A percentile compares a stretch with the other conserved stretches of the same genome.
phyloP scores from a whole-genome alignment of 805 yeast genomes.

The Hagleromyces aurorensis region DNA sequence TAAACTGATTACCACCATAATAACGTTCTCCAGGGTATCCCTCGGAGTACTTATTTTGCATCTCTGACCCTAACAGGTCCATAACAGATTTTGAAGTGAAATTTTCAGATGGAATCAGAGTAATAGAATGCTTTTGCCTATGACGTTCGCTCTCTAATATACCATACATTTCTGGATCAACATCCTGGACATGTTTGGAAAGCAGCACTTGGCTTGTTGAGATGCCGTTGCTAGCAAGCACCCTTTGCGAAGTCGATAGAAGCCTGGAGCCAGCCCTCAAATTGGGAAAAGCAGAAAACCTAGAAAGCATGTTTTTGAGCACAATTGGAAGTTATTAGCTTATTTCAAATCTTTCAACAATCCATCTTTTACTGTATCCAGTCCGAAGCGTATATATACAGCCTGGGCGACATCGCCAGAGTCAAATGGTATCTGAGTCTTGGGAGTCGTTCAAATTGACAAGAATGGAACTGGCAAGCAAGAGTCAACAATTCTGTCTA shows the following conservation, averaged over 20 bases:
- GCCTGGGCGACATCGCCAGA: too few relatives aligned
- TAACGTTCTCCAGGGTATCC: slow-evolving; percentile 98
- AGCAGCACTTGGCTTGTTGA: slow-evolving; percentile 33
- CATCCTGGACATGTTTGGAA: slow-evolving; percentile 54
- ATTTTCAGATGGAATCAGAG: slow-evolving; percentile 91
- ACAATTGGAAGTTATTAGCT: not conserved
- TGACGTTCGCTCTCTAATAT: slow-evolving; percentile 69
- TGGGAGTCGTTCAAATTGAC: too few relatives aligned
- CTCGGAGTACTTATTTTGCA: slow-evolving; percentile 97
- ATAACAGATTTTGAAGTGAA: slow-evolving; percentile 93
- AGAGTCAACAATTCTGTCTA: too few relatives aligned
- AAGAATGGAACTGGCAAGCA: too few relatives aligned
- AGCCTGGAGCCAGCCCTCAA: slow-evolving; percentile 9
- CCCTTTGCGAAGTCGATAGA: slow-evolving; percentile 1
- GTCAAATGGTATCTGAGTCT: too few relatives aligned
- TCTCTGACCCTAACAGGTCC: slow-evolving; percentile 90
- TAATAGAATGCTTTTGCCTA: slow-evolving; percentile 88
- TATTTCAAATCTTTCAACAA: not conserved
- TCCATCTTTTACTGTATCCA: not conserved
- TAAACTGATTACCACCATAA: slow-evolving; percentile 95
- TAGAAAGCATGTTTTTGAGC: slow-evolving; percentile 12
- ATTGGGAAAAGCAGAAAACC: slow-evolving; percentile 8
- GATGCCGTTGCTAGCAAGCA: too few relatives aligned
- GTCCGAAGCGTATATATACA: too few relatives aligned
- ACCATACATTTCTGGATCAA: slow-evolving; percentile 79